These are phyloP conservation scores for Cladosporium sphaerospermum DNA, from an alignment of 2,329 filamentous ascomycete genomes.

Conservation along the genomic window DNA sequence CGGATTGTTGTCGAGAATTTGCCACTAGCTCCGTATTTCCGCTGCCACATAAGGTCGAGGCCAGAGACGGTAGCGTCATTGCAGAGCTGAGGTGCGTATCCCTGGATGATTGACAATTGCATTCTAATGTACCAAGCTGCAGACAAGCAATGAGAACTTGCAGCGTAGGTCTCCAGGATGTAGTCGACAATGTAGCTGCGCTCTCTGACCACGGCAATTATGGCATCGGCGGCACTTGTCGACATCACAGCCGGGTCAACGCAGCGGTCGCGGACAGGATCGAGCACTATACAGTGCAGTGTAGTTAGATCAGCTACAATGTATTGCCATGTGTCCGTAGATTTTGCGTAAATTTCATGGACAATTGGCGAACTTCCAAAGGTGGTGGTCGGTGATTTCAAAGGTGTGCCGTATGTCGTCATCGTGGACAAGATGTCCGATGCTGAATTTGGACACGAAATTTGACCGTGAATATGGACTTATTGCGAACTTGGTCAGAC, in stretches of 20 bases:
- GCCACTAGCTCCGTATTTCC: conserved; percentile 8
- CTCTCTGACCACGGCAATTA: not conserved
- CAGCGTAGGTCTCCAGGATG: conserved; percentile 2
- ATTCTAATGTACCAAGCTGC: conserved; percentile 10
- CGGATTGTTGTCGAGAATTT: conserved; percentile 8
- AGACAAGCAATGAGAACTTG: not conserved
- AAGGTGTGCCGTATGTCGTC: not conserved
- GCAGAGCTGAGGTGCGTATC: conserved; percentile 3
- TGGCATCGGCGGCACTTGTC: conserved; percentile 8
- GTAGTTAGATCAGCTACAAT: conserved; percentile 7
- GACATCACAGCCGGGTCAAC: conserved; percentile 1
- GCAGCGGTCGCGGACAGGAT: conserved; percentile 12
- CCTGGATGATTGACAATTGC: conserved; percentile 6
- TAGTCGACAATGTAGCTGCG: conserved; percentile 7
- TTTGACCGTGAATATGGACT: too few relatives aligned
- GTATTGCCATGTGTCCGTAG: too few relatives aligned
- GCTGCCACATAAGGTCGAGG: conserved; percentile 6
- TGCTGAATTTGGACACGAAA: too few relatives aligned
- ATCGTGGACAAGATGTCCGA: not conserved
- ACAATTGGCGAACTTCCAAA: not conserved
- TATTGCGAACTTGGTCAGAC: not conserved
- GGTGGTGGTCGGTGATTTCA: not conserved
- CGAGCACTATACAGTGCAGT: conserved; percentile 3
- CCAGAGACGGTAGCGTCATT: conserved; percentile 6
- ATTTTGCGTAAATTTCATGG: not conserved